Conservation (phyloP, 306 rosid genomes). For the Cucurbita ficifolia region DNA sequence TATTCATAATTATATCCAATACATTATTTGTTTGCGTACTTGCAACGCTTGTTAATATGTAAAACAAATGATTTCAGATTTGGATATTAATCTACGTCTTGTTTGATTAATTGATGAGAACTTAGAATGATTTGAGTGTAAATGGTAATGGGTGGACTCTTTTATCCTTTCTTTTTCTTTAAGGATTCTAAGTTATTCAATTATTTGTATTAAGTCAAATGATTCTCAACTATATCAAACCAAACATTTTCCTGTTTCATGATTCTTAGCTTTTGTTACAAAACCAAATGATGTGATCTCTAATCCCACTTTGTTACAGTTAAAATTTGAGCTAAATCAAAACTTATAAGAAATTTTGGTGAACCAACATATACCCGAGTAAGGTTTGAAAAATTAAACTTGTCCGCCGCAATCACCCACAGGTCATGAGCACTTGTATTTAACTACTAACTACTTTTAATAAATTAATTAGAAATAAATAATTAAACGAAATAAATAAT, state of each 20-base stretch:
- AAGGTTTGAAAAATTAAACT: no score
- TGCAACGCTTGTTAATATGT: neutral
- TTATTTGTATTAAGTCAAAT: neutral
- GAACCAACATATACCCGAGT: no score
- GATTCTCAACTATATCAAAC: neutral
- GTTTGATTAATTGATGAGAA: neutral
- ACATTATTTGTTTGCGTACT: neutral
- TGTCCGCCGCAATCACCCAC: no score
- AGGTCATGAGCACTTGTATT: no score
- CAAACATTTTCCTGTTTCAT: neutral
- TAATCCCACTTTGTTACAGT: no score
- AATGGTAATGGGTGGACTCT: neutral
- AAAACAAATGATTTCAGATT: neutral
- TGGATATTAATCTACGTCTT: neutral
- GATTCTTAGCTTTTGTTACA: neutral
- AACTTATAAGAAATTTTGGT: no score
- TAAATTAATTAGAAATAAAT: no score
- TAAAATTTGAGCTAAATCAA: no score
- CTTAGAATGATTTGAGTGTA: neutral
- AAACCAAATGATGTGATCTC: neutral
- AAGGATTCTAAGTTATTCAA: neutral
- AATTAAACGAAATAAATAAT: no score
- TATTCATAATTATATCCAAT: neutral
- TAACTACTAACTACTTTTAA: neutral
- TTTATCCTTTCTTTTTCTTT: no score